Base-by-base conservation (phyloP, 129 eudicot genomes). In the Lonicera japonica region DNA sequence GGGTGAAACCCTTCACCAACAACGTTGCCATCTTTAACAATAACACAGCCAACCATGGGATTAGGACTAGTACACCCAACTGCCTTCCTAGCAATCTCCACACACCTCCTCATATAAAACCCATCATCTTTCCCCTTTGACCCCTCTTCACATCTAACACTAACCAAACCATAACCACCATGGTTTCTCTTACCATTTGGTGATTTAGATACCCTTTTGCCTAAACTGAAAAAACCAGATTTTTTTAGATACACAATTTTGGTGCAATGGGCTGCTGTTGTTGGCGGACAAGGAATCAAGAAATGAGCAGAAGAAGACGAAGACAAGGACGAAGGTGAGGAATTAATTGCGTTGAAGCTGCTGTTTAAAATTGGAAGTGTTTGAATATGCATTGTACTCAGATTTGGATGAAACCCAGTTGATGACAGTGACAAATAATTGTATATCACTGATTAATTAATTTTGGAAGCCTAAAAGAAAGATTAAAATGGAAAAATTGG, bases 1-100 rank as follows among this genome's bases (percentile, higher is more conserved):
- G 99, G 99, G 65, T 94, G 99, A 78, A 88, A 94, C 20, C 99
- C 99, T 85, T 94, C 85, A 13, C 99, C 99, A 68, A 94, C 92
- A 63, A 94, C 73, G 67, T 83, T 73, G 41, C 89, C 96, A 79
- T 88, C 92, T 61, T 88, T 94, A 57, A 94, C 99, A 79, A 94
- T 94, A 36, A 88, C 95, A 79, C 96, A 88, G 13, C 99, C 99
- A 67, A 88, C 99, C 99, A 94, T 78, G 8, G 99, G 99, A 85
- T 94, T 94, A 75, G 99, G 99, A 60, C 95, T 94, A 24, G 99
- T 94, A 67, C 58, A 63, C 76, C 96, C 99, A 74, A 79, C 18
- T 20, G 95, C 92, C 56, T 68, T 81, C 64, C 51, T 85, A 58
- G 99, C 99, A 40, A 88, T 71, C 85, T 83, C 96, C 68, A 88